These are phyloP conservation scores for Capsicum chinense DNA, from an alignment of 257 asterid genomes.

Conservation along the genomic window DNA sequence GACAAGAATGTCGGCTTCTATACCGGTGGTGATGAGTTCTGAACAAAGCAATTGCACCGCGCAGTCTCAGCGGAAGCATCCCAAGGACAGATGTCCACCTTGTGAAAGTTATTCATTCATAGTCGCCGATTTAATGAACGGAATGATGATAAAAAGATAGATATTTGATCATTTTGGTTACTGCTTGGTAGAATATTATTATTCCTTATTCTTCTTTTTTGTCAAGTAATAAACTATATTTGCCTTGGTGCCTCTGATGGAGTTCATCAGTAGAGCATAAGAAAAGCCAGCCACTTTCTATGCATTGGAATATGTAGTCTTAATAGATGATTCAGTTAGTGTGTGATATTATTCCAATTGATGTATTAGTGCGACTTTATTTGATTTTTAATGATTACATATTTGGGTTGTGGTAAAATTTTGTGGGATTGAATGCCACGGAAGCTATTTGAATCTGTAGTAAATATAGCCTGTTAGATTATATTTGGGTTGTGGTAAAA, in stretches of 20 bases:
- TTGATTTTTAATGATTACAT: neutral
- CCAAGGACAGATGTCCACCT: neutral
- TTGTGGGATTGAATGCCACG: neutral
- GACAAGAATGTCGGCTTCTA: slow-evolving; percentile 69
- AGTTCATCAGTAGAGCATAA: slow-evolving; percentile 11
- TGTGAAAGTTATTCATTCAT: slow-evolving; percentile 19
- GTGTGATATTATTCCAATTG: neutral
- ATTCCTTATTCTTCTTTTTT: slow-evolving; percentile 2
- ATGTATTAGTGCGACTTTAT: neutral
- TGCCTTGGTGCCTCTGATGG: slow-evolving; percentile 13
- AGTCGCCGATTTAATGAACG: slow-evolving; percentile 12
- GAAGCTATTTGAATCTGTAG: neutral
- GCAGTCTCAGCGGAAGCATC: neutral
- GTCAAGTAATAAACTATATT: neutral
- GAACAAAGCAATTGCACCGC: neutral
- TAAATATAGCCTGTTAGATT: no score
- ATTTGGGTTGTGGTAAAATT: neutral
- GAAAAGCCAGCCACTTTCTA: neutral
- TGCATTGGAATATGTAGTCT: neutral
- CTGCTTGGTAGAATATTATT: slow-evolving; percentile 1
- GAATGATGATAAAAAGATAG: neutral
- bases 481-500: no score
- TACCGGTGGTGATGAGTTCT: slow-evolving; percentile 47
- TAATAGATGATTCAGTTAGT: neutral
- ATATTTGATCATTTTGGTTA: neutral